Base-by-base conservation (phyloP, 306 rosid genomes). In the Malus orientalis region DNA sequence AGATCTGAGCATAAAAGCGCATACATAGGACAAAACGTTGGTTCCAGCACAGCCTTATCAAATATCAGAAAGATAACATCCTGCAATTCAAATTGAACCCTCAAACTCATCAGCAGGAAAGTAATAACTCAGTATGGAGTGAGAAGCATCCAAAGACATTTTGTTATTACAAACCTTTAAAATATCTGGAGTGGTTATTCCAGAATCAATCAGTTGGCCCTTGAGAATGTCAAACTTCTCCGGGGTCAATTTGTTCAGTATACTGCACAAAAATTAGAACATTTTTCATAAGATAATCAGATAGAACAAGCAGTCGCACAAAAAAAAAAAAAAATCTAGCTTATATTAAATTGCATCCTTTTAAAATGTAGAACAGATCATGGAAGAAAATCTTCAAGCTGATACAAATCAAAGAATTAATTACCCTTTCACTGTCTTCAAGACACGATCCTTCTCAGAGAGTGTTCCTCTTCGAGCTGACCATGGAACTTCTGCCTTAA, bases 401-500 rank as follows among this genome's bases (percentile, higher is more conserved):
- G 20, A 32, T 32, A 18, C 45, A 7, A 6, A 18, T 18, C 22
- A 36, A 10, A 53, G 44, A 69, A 66, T 27, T 1, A 32, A 57
- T 79, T 78, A 84, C 88, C 88, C 88, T 75, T 81, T 84, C 68
- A 84, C 81, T 22, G 79, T 71, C 83, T 81, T 84, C 83, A 81
- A 42, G 22, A 84, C 82, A 60, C 81, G 83, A 6, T 81, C 85
- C 74, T 84, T 81, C 10, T 84, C 88, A 70, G 85, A 78, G 45
- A 84, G 79, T 53, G 64, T 78, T 67, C 81, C 85, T 84, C 83
- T 78, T 69, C 63, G 76, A 65, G 32, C 85, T 33, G 81, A 81
- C 88, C 88, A 81, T 47, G 88, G 88, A 54, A 84, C 81, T 72
- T 84, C 83, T 5, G 85, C 85, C 81, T 81, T 81, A 66, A 81